Conservation (phyloP, 2,329 filamentous ascomycete species). For the Colletotrichum camelliae region DNA sequence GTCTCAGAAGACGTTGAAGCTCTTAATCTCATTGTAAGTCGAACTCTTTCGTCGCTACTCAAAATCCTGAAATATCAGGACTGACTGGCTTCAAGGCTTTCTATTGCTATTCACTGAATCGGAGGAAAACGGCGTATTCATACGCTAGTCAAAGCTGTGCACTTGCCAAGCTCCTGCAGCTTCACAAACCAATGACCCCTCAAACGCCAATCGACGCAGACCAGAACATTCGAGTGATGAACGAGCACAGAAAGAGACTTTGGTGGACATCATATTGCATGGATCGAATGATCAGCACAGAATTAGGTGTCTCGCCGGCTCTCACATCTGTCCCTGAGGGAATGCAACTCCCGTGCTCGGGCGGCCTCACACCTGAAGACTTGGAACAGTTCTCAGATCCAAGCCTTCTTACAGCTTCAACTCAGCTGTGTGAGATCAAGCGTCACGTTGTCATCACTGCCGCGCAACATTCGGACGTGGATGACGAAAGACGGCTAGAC, state of each 20-base stretch:
- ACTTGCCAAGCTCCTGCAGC: constrained; percentile 11
- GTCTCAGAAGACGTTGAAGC: constrained; percentile 13
- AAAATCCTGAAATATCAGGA: accelerated
- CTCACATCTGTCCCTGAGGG: neutral
- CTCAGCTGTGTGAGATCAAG: constrained; percentile 17
- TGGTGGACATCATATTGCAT: constrained; percentile 24
- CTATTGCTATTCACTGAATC: constrained; percentile 21
- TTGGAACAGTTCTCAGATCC: constrained; percentile 16
- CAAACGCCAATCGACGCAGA: neutral
- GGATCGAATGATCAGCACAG: constrained; percentile 14
- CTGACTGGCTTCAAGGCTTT: neutral
- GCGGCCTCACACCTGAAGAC: neutral
- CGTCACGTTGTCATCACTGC: constrained; percentile 6
- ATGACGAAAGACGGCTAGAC: neutral
- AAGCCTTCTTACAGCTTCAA: neutral
- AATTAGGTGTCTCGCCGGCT: constrained; percentile 12
- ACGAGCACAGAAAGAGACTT: constrained; percentile 14
- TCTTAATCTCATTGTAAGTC: neutral
- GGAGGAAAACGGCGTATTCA: constrained; percentile 17
- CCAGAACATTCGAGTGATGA: neutral
- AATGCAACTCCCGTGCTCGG: neutral
- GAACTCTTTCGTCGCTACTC: accelerated
- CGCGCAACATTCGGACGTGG: neutral
- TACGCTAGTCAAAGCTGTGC: constrained; percentile 20
- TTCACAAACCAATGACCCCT: neutral